Evolutionary conservation across 352 stramenopile species (phyloP).

Genomic region (Phytophthora hybrid): DNA sequence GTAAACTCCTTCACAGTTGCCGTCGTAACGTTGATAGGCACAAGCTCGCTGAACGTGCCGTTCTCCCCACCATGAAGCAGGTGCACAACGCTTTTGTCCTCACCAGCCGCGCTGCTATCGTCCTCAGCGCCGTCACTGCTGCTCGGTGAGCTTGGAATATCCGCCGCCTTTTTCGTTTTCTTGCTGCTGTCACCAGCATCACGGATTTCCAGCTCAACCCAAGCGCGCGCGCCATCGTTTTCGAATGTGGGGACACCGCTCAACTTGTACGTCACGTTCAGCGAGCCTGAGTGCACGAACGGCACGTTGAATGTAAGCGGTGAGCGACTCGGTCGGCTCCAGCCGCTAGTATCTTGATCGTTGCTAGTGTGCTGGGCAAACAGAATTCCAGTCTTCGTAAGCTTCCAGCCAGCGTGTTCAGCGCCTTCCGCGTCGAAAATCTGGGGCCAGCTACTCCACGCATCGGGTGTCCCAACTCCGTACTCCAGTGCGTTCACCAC

Average conservation of each 20-base stretch:
- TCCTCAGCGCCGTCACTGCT: slow-evolving; percentile 20
- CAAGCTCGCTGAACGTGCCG: slow-evolving; percentile 63
- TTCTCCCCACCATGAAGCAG: slow-evolving; percentile 73
- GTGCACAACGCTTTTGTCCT: slow-evolving; percentile 53
- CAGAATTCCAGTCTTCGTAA: slow-evolving; percentile 66
- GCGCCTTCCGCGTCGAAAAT: slow-evolving; percentile 58
- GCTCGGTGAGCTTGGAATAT: slow-evolving; percentile 17
- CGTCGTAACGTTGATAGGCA: slow-evolving; percentile 64
- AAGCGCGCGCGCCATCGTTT: slow-evolving; percentile 63
- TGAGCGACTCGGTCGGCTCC: slow-evolving; percentile 47
- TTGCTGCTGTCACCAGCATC: slow-evolving; percentile 25
- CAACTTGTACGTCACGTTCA: slow-evolving; percentile 77
- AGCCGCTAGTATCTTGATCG: slow-evolving; percentile 34
- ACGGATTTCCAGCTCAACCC: slow-evolving; percentile 72
- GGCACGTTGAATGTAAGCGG: slow-evolving; percentile 64
- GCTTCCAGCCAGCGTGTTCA: slow-evolving; percentile 63
- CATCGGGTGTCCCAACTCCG: slow-evolving; percentile 58
- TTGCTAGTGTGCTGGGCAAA: slow-evolving; percentile 47
- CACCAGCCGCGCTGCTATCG: slow-evolving; percentile 8
- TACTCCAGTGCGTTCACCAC: slow-evolving; percentile 65
- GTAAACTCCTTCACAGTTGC: slow-evolving; percentile 58
- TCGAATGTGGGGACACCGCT: slow-evolving; percentile 72
- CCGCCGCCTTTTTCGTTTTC: slow-evolving; percentile 26
- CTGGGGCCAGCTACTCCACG: slow-evolving; percentile 64
- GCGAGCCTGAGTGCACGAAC: slow-evolving; percentile 56